Evolutionary conservation across 208 protist species (phyloP).

Genomic region (Blechomonas ayalai): DNA sequence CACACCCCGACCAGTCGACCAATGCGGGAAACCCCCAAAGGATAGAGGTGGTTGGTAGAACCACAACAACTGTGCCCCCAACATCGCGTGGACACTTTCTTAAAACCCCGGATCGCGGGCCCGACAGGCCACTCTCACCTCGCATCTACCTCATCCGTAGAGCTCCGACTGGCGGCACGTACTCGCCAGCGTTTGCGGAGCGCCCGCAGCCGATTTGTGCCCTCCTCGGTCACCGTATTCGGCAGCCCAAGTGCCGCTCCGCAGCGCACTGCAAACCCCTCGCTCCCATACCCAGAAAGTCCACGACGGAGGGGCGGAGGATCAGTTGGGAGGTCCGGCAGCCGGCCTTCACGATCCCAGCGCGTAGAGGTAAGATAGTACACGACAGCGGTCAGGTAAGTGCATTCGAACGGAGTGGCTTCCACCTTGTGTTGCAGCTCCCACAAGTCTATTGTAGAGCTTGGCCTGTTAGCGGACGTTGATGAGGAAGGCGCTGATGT

Average conservation of each 20-base stretch:
- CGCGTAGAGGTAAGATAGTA: slow-evolving; percentile 49
- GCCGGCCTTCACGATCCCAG: slow-evolving; percentile 64
- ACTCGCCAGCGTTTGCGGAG: slow-evolving; percentile 63
- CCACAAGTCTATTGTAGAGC: slow-evolving; percentile 6
- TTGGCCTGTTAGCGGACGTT: background rate
- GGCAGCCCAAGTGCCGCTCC: slow-evolving; percentile 50
- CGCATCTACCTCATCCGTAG: no score
- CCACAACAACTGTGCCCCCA: no score
- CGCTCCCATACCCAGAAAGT: slow-evolving; percentile 58
- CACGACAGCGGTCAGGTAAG: slow-evolving; percentile 17
- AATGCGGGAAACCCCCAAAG: no score
- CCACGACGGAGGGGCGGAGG: slow-evolving; percentile 27
- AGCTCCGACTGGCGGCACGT: no score
- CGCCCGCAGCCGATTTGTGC: slow-evolving; percentile 35
- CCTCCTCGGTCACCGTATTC: slow-evolving; percentile 62
- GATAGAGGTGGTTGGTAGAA: no score
- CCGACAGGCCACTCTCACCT: no score
- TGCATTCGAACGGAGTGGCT: slow-evolving; percentile 33
- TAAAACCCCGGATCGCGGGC: no score
- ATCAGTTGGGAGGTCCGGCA: slow-evolving; percentile 70
- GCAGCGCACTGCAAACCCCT: slow-evolving; percentile 64
- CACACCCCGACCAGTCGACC: background rate
- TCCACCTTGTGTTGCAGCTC: slow-evolving; percentile 45
- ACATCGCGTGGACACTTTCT: no score
- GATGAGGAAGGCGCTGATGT: background rate